These are phyloP conservation scores for Candida schatavii DNA, from an alignment of 805 yeast species.

Conservation along the genomic window DNA sequence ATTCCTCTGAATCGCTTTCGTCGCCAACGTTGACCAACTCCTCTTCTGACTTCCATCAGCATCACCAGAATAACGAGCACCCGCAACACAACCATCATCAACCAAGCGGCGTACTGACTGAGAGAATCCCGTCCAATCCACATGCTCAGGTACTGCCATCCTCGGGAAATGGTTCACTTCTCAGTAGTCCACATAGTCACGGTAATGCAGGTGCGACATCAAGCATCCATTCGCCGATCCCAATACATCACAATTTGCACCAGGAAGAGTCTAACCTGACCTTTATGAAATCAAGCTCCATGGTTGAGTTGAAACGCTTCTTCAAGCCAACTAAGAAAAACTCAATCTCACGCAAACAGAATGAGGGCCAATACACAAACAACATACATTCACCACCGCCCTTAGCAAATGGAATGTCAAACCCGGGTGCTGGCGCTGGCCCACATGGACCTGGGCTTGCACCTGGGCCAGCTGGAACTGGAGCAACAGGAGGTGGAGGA, in stretches of 20 bases:
- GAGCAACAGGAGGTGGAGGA: neutral
- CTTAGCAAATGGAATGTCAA: constrained; percentile 11
- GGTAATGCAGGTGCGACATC: neutral
- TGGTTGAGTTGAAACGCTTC: constrained; percentile 71
- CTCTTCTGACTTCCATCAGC: constrained; percentile 18
- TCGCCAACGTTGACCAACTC: constrained; percentile 36
- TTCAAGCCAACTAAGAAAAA: constrained; percentile 55
- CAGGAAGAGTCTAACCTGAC: constrained; percentile 28
- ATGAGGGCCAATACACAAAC: constrained; percentile 17
- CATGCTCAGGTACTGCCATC: neutral
- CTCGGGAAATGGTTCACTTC: neutral
- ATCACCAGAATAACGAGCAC: constrained; percentile 10
- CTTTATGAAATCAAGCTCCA: constrained; percentile 44
- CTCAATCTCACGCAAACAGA: constrained; percentile 14
- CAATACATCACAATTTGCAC: constrained; percentile 6
- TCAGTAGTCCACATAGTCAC: neutral
- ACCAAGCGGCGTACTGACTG: neutral
- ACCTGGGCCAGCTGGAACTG: constrained; percentile 1
- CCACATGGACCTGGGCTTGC: too few relatives aligned
- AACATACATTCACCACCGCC: constrained; percentile 32
- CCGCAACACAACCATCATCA: constrained; percentile 7
- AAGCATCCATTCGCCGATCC: constrained; percentile 2
- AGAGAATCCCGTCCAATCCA: neutral
- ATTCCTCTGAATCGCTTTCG: constrained; percentile 33
- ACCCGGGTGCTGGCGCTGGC: constrained; percentile 5